These are phyloP conservation scores for Leccinum boreale DNA, from an alignment of 768 basidiomycete genomes.

Conservation along the genomic window DNA sequence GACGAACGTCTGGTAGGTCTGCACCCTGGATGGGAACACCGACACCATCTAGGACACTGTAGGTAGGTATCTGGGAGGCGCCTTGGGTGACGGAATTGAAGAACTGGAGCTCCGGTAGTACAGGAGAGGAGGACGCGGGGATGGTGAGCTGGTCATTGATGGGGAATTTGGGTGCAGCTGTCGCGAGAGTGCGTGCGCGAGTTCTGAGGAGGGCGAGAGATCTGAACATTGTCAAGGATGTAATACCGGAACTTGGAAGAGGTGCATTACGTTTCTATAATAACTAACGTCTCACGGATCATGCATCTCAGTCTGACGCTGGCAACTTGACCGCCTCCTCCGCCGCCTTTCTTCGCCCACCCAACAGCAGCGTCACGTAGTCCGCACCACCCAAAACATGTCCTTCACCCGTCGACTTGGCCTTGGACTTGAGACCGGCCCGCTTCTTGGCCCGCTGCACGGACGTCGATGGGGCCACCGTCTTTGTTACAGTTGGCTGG, in stretches of 20 bases:
- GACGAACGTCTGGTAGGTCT: constrained; percentile 66
- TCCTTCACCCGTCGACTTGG: constrained; percentile 22
- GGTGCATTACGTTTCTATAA: constrained; percentile 8
- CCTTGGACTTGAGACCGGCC: constrained; percentile 24
- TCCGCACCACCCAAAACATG: constrained; percentile 70
- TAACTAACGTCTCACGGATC: neutral
- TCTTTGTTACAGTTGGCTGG: constrained; percentile 2
- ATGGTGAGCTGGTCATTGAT: constrained; percentile 32
- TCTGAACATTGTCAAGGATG: constrained; percentile 15
- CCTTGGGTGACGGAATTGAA: constrained; percentile 72
- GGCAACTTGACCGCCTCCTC: constrained; percentile 67
- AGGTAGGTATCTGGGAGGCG: constrained; percentile 74
- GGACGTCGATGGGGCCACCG: neutral
- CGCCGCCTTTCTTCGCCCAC: constrained; percentile 62
- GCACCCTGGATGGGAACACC: constrained; percentile 74
- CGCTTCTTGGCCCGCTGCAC: constrained; percentile 29
- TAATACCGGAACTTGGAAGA: constrained; percentile 19
- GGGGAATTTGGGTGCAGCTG: constrained; percentile 13
- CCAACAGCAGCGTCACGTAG: constrained; percentile 70
- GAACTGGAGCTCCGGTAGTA: constrained; percentile 69
- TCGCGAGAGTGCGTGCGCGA: constrained; percentile 14
- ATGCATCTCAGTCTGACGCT: neutral
- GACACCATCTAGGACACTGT: constrained; percentile 77
- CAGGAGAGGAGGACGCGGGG: constrained; percentile 51
- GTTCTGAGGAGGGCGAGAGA: neutral